Conservation (phyloP, 1,284 basidiomycete genomes). For the Schizopora paradoxa region DNA sequence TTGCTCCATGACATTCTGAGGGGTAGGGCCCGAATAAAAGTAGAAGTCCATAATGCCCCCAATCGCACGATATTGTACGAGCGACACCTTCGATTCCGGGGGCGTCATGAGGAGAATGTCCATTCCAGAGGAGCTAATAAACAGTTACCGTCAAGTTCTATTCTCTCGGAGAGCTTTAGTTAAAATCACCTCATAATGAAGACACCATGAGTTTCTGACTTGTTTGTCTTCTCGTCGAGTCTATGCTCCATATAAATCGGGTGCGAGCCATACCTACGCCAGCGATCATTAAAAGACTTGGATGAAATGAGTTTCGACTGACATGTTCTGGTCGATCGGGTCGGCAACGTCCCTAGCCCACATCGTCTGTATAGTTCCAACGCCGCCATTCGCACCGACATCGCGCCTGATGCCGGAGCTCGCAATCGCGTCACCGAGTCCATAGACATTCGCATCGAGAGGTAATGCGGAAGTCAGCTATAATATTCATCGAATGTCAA, state of each 20-base stretch:
- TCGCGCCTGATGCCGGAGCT: slow-evolving; percentile 64
- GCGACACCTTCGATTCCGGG: slow-evolving; percentile 40
- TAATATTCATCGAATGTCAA: no score
- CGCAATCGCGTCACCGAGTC: slow-evolving; percentile 69
- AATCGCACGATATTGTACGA: slow-evolving; percentile 60
- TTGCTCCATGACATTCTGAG: slow-evolving; percentile 60
- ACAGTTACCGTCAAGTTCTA: slow-evolving; percentile 1
- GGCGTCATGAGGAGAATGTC: slow-evolving; percentile 62
- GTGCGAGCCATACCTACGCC: slow-evolving; percentile 72
- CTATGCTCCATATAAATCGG: slow-evolving; percentile 65
- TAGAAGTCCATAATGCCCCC: slow-evolving; percentile 67
- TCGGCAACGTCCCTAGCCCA: slow-evolving; percentile 63
- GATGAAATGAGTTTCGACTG: slow-evolving; percentile 30
- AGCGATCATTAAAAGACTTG: no score
- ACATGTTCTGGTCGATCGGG: slow-evolving; percentile 60
- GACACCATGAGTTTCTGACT: slow-evolving; percentile 60
- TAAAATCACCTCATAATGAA: slow-evolving; percentile 57
- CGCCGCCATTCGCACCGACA: slow-evolving; percentile 43
- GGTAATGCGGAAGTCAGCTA: slow-evolving; percentile 63
- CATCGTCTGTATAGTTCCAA: slow-evolving; percentile 62
- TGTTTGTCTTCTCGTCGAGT: slow-evolving; percentile 42
- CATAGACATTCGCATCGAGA: slow-evolving; percentile 67
- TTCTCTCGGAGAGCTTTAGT: background rate
- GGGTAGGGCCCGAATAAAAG: slow-evolving; percentile 64
- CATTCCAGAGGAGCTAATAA: slow-evolving; percentile 45